Evolutionary conservation across 2,329 filamentous ascomycete species (phyloP).

Genomic region (Phaeomoniella chlamydospora): DNA sequence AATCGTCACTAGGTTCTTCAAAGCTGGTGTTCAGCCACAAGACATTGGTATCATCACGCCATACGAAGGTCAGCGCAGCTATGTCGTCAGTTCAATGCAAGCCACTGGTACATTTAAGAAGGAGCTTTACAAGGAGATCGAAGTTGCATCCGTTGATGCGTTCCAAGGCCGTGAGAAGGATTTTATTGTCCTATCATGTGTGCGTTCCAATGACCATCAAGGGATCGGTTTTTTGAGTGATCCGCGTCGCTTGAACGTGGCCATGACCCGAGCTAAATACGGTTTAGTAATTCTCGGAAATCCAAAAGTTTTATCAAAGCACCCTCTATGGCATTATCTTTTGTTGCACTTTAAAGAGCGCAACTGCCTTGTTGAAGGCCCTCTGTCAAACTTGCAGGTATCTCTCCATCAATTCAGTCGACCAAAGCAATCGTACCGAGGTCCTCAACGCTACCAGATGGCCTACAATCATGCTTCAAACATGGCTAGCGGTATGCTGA

Average conservation of each 20-base stretch:
- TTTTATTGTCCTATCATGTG: constrained; percentile 94
- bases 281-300: constrained; percentile 94
- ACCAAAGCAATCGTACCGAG: constrained; percentile 82
- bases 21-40: constrained; percentile 83
- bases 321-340: constrained; percentile 93
- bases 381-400: constrained; percentile 87
- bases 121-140: constrained; percentile 95
- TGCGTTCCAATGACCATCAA: constrained; percentile 96
- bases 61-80: constrained; percentile 95
- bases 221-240: constrained; percentile 98
- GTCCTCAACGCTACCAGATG: constrained; percentile 75
- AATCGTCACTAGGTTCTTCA: constrained; percentile 96
- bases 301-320: constrained; percentile 92
- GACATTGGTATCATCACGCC: constrained; percentile 98
- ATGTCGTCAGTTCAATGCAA: constrained; percentile 99
- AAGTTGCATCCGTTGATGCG: constrained; percentile 94
- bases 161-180: constrained; percentile 99
- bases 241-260: constrained; percentile 91
- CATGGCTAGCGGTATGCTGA: constrained; percentile 38
- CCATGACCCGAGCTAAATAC: constrained; percentile 91
- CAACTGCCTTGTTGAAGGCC: constrained; percentile 90
- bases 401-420: constrained; percentile 89
- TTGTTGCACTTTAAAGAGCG: constrained; percentile 93
- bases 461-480: constrained; percentile 55
- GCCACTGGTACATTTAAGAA: constrained; percentile 95